phyloP scores from a whole-genome alignment of 169 alveolate species.

The Ichthyophthirius multifiliis region DNA sequence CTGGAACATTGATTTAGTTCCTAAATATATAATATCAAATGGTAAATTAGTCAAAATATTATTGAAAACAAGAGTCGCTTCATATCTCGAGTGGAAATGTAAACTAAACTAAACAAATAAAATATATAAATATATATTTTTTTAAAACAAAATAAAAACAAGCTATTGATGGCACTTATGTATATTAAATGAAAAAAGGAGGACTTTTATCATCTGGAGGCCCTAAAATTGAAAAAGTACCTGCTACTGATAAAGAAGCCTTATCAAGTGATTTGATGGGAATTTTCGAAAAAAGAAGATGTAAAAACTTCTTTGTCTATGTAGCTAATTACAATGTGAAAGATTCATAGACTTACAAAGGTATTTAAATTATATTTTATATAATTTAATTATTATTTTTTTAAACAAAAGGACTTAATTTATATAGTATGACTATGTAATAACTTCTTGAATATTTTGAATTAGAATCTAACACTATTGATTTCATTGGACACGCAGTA shows the following conservation, averaged over 20 bases:
- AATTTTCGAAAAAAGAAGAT: slow-evolving; percentile 95
- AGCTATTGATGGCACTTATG: slow-evolving; percentile 97
- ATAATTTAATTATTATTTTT: background rate
- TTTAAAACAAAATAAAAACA: too few species aligned
- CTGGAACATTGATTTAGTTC: slow-evolving; percentile 98
- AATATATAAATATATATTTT: too few species aligned
- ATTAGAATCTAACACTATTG: slow-evolving; percentile 95
- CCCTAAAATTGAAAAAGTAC: slow-evolving; percentile 95
- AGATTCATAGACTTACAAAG: slow-evolving; percentile 88
- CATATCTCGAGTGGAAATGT: slow-evolving; percentile 94
- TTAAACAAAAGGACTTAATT: slow-evolving; percentile 87
- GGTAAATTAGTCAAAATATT: slow-evolving; percentile 96
- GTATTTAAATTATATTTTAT: background rate
- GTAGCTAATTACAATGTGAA: slow-evolving; percentile 68
- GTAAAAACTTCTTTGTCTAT: slow-evolving; percentile 93
- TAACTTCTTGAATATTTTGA: slow-evolving; percentile 90
- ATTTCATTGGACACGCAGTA: slow-evolving; percentile 98
- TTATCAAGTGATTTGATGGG: slow-evolving; percentile 95
- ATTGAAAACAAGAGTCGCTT: slow-evolving; percentile 94
- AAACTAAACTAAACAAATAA: too few species aligned
- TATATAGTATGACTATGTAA: slow-evolving; percentile 75
- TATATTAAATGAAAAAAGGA: slow-evolving; percentile 95
- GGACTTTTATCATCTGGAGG: slow-evolving; percentile 92
- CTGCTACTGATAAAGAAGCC: slow-evolving; percentile 98
- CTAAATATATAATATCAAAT: slow-evolving; percentile 97